Base-by-base conservation (phyloP, 1,284 basidiomycete species). In the Ustilago shanxiensis region DNA sequence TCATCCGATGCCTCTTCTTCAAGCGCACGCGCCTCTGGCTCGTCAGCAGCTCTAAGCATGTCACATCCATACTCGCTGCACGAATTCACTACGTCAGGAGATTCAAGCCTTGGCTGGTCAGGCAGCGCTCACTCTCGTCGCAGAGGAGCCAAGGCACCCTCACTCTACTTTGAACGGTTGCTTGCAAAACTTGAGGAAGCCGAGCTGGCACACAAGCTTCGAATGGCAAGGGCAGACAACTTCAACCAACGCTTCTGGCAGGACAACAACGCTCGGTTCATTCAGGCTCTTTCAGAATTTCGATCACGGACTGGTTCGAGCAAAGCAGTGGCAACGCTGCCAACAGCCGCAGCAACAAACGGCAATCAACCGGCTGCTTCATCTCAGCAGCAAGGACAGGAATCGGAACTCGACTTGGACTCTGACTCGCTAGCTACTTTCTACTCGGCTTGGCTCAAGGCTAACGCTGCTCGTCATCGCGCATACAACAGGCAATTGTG, bases 171-270 rank as follows among this genome's bases (percentile, higher is more conserved):
- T 24, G 67, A 78, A 45, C 71, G 69, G 2, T 63, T 82, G 8
- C 55, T 72, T 7, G 55, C 55, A 8, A 69, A 73, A 11, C 77
- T 84, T 22, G 81, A 85, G 51, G 75, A 74, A 39, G 82, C 80
- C 22, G 79, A 82, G 31, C 70, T 85, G 9, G 72, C 80, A 1
- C 80, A 81, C 33, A 74, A 79, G 29, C 66, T 84, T 14, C 71
- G 75, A 37, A 76, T 77, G 61, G 65, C 74, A 3, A 58, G 79
- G n/a, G 77, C 79, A 2, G 80, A 83, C 53, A 77, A 73, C 52
- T 81, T 82, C 65, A 83, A 84, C 63, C 83, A 85, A 65, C 81
- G 83, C 41, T 85, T 85, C 49, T 85, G 83, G 83, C 61, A 77
- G 26, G 83, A 85, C 57, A 85, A 85, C 65, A 85, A 85, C 45